These are phyloP conservation scores for Sphaceloma murrayae DNA, from an alignment of 2,329 filamentous ascomycete species.

Conservation along the genomic window DNA sequence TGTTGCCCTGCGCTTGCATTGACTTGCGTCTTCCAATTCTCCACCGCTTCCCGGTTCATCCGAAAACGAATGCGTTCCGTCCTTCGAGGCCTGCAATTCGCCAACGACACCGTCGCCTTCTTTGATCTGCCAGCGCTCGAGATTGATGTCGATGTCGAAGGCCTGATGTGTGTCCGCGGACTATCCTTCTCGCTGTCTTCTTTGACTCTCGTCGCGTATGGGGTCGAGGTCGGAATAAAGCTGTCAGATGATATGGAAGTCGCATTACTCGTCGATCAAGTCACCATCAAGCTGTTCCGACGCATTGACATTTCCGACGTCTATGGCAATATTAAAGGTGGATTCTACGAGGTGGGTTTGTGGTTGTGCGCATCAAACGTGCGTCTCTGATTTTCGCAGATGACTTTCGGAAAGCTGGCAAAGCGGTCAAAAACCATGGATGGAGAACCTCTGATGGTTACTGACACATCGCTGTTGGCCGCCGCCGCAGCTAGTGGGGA, in stretches of 20 bases:
- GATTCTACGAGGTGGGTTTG: conserved; percentile 32
- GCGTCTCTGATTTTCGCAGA: conserved; percentile 21
- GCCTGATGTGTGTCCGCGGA: conserved; percentile 44
- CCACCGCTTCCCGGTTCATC: conserved; percentile 30
- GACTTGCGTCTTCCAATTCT: conserved; percentile 41
- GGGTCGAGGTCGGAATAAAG: conserved; percentile 46
- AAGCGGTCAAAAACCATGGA: conserved; percentile 30
- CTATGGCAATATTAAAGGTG: conserved; percentile 46
- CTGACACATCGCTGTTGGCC: conserved; percentile 38
- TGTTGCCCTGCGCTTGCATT: conserved; percentile 38
- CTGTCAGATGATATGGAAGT: conserved; percentile 45
- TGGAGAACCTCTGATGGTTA: conserved; percentile 35
- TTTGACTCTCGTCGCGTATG: conserved; percentile 43
- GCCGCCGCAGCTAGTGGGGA: conserved; percentile 31
- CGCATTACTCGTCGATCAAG: conserved; percentile 42
- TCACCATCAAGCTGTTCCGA: conserved; percentile 41
- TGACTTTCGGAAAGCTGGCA: conserved; percentile 38
- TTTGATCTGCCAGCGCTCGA: conserved; percentile 44
- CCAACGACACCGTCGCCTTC: conserved; percentile 42
- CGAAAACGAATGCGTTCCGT: conserved; percentile 30
- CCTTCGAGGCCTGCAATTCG: conserved; percentile 40
- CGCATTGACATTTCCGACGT: conserved; percentile 44
- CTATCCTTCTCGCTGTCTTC: conserved; percentile 43
- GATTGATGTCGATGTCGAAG: conserved; percentile 46
- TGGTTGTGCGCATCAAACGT: no score